These are phyloP conservation scores for Annona squamosa DNA, from an alignment of 164 flowering plant genomes.

Conservation along the genomic window DNA sequence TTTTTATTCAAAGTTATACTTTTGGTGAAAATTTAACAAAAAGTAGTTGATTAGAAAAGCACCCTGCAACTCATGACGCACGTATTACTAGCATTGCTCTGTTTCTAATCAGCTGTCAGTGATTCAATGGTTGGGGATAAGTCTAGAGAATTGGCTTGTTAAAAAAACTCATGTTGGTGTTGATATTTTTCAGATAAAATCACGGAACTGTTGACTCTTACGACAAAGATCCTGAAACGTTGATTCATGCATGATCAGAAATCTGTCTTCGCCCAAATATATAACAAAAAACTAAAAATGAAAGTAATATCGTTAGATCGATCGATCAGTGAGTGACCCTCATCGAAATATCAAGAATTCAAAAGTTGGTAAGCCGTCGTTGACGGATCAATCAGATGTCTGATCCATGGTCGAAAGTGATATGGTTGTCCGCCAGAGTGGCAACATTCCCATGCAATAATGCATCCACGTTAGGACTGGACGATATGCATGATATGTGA, in stretches of 20 bases:
- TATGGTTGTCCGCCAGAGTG: background rate
- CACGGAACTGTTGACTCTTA: no score
- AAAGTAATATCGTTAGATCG: background rate
- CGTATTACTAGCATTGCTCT: no score
- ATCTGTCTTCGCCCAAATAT: background rate
- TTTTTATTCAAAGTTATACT: no score
- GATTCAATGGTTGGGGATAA: no score
- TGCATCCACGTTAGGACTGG: background rate
- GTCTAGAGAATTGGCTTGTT: no score
- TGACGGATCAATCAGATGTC: background rate
- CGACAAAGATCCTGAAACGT: no score
- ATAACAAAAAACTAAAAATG: background rate
- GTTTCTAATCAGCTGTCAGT: no score
- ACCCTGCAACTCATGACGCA: no score
- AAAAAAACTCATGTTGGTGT: background rate
- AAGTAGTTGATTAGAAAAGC: no score
- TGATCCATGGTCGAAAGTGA: background rate
- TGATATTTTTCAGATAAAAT: background rate
- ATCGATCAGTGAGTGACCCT: background rate
- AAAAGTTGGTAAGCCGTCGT: background rate
- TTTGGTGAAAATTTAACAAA: no score
- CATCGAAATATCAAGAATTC: background rate
- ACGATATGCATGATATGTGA: background rate
- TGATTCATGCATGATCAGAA: background rate
- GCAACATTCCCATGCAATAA: background rate